Conservation (phyloP, 148 eudicot genomes). For the Fagopyrum tataricum region DNA sequence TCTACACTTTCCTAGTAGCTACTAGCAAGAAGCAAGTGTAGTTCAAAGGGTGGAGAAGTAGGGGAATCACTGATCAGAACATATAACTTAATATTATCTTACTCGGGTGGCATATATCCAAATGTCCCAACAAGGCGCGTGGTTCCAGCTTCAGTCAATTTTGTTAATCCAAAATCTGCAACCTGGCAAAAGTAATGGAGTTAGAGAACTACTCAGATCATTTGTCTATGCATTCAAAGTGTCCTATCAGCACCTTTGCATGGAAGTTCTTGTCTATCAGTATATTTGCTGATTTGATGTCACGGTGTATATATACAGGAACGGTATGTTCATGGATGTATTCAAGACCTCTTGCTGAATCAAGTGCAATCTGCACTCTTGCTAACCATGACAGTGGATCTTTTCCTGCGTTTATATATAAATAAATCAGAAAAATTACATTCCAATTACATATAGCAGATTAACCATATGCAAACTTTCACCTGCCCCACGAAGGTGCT, state of each 20-base stretch:
- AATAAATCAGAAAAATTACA: neutral
- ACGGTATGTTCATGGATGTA: slow-evolving; percentile 97
- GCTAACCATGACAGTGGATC: slow-evolving; percentile 66
- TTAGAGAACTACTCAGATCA: neutral
- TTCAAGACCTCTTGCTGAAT: slow-evolving; percentile 97
- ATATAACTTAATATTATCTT: slow-evolving; percentile 27
- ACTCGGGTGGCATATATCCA: slow-evolving; percentile 99
- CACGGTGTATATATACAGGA: slow-evolving; percentile 88
- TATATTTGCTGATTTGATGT: slow-evolving; percentile 89
- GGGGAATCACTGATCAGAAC: neutral
- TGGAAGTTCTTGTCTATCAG: slow-evolving; percentile 70
- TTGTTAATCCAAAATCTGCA: slow-evolving; percentile 95
- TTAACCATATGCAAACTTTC: slow-evolving; percentile 13
- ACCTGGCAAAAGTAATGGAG: slow-evolving; percentile 42
- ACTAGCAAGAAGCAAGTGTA: neutral
- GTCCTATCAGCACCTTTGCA: slow-evolving; percentile 52
- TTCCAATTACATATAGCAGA: slow-evolving; percentile 2
- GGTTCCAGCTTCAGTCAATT: slow-evolving; percentile 71
- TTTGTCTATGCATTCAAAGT: neutral
- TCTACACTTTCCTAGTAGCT: neutral
- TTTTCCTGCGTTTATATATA: slow-evolving; percentile 32
- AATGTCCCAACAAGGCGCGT: slow-evolving; percentile 94
- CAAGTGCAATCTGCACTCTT: slow-evolving; percentile 94
- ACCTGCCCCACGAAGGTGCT: slow-evolving; percentile 78
- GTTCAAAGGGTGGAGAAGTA: neutral